A percentile compares a stretch with the other conserved stretches of the same genome.
Conservation (phyloP, 2,329 filamentous ascomycete species). For the Colletotrichum chlorophyti region DNA sequence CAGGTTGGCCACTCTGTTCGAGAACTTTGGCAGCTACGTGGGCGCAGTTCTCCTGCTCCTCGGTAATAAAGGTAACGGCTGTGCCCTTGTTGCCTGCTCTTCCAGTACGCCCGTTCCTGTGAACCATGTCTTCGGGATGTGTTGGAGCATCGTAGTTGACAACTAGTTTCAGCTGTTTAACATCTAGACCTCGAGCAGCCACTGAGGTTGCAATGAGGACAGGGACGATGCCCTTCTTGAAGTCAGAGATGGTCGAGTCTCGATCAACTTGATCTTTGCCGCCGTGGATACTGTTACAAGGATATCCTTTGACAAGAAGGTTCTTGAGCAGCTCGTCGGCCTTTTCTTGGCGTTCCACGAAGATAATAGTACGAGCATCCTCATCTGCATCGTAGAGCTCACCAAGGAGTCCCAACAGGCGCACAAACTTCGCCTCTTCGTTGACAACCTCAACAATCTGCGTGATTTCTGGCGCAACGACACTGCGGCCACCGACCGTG, state of each 20-base stretch:
- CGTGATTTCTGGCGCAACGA: conserved; percentile 89
- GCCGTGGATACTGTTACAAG: conserved; percentile 92
- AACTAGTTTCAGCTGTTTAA: conserved; percentile 94
- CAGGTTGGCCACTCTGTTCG: conserved; percentile 85
- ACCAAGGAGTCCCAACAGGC: conserved; percentile 85
- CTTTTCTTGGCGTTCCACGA: conserved; percentile 91
- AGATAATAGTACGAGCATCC: conserved; percentile 87
- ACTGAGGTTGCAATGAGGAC: conserved; percentile 95
- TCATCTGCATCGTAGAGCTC: conserved; percentile 87
- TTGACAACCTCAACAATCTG: conserved; percentile 90
- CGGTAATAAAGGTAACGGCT: conserved; percentile 91
- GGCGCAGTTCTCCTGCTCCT: conserved; percentile 90
- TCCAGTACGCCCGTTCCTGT: conserved; percentile 91
- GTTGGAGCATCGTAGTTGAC: conserved; percentile 96
- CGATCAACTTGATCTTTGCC: conserved; percentile 94
- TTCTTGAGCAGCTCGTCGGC: conserved; percentile 82
- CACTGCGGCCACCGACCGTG: conserved; percentile 86
- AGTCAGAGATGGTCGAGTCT: conserved; percentile 90
- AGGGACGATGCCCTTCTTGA: conserved; percentile 89
- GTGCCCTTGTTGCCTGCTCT: conserved; percentile 94
- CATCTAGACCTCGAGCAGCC: conserved; percentile 91
- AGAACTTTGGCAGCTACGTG: conserved; percentile 88
- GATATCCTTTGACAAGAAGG: conserved; percentile 83
- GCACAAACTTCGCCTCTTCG: conserved; percentile 82
- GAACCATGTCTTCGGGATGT: conserved; percentile 95